phyloP scores from a whole-genome alignment of 2,329 filamentous ascomycete genomes.

The Biscogniauxia mediterranea region DNA sequence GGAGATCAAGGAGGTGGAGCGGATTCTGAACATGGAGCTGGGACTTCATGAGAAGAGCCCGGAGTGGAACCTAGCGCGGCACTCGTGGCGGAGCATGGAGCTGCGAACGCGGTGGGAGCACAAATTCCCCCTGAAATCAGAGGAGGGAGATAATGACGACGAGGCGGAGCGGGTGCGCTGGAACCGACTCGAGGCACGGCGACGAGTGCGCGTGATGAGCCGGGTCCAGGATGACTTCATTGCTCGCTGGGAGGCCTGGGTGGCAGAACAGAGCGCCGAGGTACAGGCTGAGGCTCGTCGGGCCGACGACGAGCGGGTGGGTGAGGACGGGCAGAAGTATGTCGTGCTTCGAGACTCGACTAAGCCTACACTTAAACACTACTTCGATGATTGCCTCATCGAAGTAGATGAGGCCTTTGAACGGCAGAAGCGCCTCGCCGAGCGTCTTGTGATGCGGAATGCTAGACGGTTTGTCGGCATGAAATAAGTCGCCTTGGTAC shows the following conservation, averaged over 20 bases:
- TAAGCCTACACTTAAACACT: neutral
- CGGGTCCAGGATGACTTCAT: neutral
- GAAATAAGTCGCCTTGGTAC: neutral
- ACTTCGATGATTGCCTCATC: neutral
- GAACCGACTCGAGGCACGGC: neutral
- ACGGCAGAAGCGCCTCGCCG: neutral
- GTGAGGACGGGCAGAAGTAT: neutral
- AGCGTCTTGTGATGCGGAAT: neutral
- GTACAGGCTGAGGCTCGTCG: neutral
- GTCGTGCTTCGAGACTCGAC: neutral
- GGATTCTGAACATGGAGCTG: neutral
- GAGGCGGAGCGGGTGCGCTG: neutral
- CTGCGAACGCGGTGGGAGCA: neutral
- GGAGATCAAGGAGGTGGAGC: neutral
- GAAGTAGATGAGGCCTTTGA: neutral
- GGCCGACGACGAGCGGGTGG: neutral
- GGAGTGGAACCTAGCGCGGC: neutral
- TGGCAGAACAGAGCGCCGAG: neutral
- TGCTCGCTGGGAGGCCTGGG: neutral
- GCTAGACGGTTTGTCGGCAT: neutral
- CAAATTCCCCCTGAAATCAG: neutral
- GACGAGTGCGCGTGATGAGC: neutral
- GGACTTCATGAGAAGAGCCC: neutral
- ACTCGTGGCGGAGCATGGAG: neutral
- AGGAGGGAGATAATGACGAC: neutral